A percentile compares a stretch with the other conserved stretches of the same genome.
phyloP scores from a whole-genome alignment of 257 asterid species.

The Nicotiana otophora region DNA sequence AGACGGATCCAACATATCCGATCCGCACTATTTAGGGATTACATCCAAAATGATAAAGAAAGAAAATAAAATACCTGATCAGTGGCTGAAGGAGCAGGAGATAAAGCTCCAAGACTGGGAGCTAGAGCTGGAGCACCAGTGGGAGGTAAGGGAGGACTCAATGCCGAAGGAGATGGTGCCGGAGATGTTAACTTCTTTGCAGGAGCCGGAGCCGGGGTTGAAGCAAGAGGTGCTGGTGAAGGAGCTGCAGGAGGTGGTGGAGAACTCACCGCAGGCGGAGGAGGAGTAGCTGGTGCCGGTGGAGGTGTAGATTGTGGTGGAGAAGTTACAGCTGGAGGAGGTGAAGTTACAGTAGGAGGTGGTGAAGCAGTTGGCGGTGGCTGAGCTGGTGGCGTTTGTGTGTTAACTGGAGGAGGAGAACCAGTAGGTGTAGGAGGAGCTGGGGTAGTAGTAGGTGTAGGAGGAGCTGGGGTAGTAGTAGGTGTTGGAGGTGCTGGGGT shows the following conservation, averaged over 20 bases:
- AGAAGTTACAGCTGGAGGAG: neutral
- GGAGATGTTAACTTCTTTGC: slow-evolving; percentile 9
- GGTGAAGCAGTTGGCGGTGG: slow-evolving; percentile 26
- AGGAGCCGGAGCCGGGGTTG: slow-evolving; percentile 11
- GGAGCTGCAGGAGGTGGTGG: slow-evolving; percentile 8
- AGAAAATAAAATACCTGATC: slow-evolving; percentile 11
- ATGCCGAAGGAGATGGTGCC: slow-evolving; percentile 11
- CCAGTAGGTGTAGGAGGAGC: slow-evolving; percentile 36
- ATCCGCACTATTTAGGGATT: neutral
- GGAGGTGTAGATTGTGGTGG: slow-evolving; percentile 8
- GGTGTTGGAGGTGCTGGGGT: neutral
- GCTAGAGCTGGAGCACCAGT: slow-evolving; percentile 13
- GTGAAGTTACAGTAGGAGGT: slow-evolving; percentile 3
- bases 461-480: neutral
- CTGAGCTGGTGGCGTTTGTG: slow-evolving; percentile 25
- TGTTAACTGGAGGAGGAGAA: slow-evolving; percentile 31
- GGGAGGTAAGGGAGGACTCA: slow-evolving; percentile 15
- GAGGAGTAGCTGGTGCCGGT: neutral
- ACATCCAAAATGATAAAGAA: neutral
- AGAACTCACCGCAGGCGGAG: neutral
- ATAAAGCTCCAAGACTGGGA: slow-evolving; percentile 9
- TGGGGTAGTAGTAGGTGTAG: slow-evolving; percentile 28
- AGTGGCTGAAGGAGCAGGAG: slow-evolving; percentile 18
- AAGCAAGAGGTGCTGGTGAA: slow-evolving; percentile 8
- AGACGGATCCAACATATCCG: neutral